A percentile compares a stretch with the other conserved stretches of the same genome.
phyloP scores from a whole-genome alignment of 2,329 filamentous ascomycete genomes.

The Ceratocystis eucalypticola region DNA sequence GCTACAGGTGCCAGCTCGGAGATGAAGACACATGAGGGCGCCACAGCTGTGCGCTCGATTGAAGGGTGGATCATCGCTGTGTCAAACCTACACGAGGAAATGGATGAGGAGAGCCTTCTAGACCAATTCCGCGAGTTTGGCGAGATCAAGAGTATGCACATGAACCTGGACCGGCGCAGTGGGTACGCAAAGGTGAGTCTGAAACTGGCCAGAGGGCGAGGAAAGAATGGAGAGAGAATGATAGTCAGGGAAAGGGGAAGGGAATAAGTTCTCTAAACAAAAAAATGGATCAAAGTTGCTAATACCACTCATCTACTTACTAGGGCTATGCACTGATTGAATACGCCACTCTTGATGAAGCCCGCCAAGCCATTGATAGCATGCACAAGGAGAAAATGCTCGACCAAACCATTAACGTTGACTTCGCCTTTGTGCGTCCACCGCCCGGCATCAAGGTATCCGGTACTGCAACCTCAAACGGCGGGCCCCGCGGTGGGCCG shows the following conservation, averaged over 20 bases:
- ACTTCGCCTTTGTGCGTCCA: constrained; percentile 75
- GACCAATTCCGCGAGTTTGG: constrained; percentile 74
- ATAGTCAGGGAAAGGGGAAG: neutral
- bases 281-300: neutral
- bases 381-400: constrained; percentile 65
- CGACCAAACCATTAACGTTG: constrained; percentile 67
- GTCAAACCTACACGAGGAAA: constrained; percentile 79
- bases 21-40: constrained; percentile 59
- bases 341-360: constrained; percentile 65
- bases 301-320: neutral
- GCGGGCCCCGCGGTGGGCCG: constrained; percentile 27
- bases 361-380: constrained; percentile 66
- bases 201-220: neutral
- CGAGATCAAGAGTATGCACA: constrained; percentile 74
- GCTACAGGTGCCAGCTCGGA: constrained; percentile 33
- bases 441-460: constrained; percentile 44
- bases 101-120: constrained; percentile 67
- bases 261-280: neutral
- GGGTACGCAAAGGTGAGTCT: constrained; percentile 66
- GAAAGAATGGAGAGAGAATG: neutral
- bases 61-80: constrained; percentile 83
- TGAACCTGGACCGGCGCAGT: constrained; percentile 69
- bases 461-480: constrained; percentile 21
- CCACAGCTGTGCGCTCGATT: constrained; percentile 71
- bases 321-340: constrained; percentile 79